Conservation (phyloP, 345 rosid species). For the Turritis glabra region DNA sequence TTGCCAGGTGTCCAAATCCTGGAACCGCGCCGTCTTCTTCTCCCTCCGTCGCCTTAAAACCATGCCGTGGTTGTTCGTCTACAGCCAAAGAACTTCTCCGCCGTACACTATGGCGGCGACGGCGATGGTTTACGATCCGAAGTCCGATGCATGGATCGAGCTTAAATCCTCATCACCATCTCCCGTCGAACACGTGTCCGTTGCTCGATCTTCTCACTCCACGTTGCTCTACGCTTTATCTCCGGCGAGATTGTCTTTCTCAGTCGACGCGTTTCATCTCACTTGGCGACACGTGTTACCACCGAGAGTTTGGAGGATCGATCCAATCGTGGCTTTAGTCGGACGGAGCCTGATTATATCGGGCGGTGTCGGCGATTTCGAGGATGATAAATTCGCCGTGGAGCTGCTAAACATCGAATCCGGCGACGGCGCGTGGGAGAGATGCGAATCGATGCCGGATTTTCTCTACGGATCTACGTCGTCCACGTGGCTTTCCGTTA, state of each 20-base stretch:
- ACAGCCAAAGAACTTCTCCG: slow-evolving; percentile 44
- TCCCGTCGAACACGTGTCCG: slow-evolving; percentile 32
- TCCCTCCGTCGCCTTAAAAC: slow-evolving; percentile 55
- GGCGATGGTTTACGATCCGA: slow-evolving; percentile 69
- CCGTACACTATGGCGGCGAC: slow-evolving; percentile 41
- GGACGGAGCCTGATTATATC: slow-evolving; percentile 53
- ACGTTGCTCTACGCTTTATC: slow-evolving; percentile 62
- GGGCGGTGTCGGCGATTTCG: slow-evolving; percentile 69
- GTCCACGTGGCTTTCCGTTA: slow-evolving; percentile 63
- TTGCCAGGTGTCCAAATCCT: slow-evolving; percentile 58
- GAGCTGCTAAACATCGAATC: slow-evolving; percentile 53
- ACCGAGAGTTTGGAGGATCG: slow-evolving; percentile 61
- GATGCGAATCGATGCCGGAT: slow-evolving; percentile 60
- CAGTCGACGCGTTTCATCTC: slow-evolving; percentile 66
- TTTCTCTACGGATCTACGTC: slow-evolving; percentile 53
- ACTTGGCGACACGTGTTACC: slow-evolving; percentile 61
- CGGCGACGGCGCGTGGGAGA: slow-evolving; percentile 44
- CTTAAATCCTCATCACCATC: slow-evolving; percentile 33
- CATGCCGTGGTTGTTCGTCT: slow-evolving; percentile 73
- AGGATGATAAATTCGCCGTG: slow-evolving; percentile 68
- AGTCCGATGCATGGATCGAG: slow-evolving; percentile 59
- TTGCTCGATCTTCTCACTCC: slow-evolving; percentile 62
- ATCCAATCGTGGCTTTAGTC: slow-evolving; percentile 65
- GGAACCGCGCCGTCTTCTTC: slow-evolving; percentile 66
- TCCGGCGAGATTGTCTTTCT: slow-evolving; percentile 58